Percentiles rank a stretch among this genome's conserved stretches.
Conservation (phyloP, 108 stramenopile species). For the Skeletonema marinoi region DNA sequence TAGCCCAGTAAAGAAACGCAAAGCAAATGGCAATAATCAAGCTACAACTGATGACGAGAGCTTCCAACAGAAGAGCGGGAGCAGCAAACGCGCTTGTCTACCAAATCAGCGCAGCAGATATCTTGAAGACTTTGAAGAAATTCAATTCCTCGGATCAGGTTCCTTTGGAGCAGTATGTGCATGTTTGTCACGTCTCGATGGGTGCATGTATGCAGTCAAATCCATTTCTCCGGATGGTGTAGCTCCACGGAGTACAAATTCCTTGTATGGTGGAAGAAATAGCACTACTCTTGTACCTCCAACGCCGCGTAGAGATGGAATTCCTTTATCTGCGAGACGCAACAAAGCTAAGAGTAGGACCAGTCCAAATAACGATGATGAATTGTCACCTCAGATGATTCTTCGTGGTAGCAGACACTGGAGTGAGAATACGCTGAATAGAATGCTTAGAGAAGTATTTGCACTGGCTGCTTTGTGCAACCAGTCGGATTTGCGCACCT, state of each 20-base stretch:
- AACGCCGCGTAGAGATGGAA: slow-evolving; percentile 18
- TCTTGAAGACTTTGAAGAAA: slow-evolving; percentile 43
- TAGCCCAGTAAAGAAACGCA: not conserved
- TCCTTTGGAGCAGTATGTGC: slow-evolving; percentile 47
- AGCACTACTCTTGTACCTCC: slow-evolving; percentile 11
- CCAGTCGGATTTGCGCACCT: slow-evolving; percentile 42
- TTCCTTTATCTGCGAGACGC: slow-evolving; percentile 20
- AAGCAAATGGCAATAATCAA: not conserved
- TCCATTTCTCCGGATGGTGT: slow-evolving; percentile 26
- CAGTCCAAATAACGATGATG: slow-evolving; percentile 26
- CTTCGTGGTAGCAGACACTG: slow-evolving; percentile 32
- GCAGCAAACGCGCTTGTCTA: slow-evolving; percentile 1
- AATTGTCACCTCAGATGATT: not conserved
- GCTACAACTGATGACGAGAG: not conserved
- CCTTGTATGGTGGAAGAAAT: slow-evolving; percentile 1
- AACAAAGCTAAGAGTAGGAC: slow-evolving; percentile 46
- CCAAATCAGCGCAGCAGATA: slow-evolving; percentile 23
- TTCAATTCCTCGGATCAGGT: slow-evolving; percentile 42
- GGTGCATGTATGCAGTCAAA: slow-evolving; percentile 51
- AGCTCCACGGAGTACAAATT: not conserved
- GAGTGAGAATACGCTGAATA: slow-evolving; percentile 32
- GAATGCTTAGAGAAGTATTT: slow-evolving; percentile 81
- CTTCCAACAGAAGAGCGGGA: not conserved
- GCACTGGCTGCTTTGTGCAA: slow-evolving; percentile 49
- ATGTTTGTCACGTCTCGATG: slow-evolving; percentile 44